A percentile compares a stretch with the other conserved stretches of the same genome.
Evolutionary conservation across 139 green algal species (phyloP).

Genomic region (Picochlorum sp.): DNA sequence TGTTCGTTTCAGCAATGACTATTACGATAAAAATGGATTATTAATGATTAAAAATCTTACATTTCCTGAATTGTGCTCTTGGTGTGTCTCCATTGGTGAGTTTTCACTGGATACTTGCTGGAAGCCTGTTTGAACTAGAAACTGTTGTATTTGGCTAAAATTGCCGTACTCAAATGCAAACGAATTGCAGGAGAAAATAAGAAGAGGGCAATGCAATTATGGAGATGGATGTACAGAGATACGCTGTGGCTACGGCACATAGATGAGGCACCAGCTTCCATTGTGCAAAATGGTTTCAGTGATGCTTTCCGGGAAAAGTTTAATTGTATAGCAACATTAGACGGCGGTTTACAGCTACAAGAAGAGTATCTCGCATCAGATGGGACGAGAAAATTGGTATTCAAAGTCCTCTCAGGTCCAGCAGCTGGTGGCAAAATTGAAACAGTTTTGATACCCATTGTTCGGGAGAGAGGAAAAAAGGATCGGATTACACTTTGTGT

Average conservation of each 20-base stretch:
- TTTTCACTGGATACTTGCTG: no score
- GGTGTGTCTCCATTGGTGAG: conserved; percentile 49
- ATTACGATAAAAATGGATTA: conserved; percentile 27
- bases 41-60: conserved; percentile 52
- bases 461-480: conserved; percentile 20
- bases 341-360: conserved; percentile 51
- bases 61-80: conserved; percentile 48
- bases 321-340: conserved; percentile 20
- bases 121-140: no score
- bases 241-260: conserved; percentile 30
- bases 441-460: conserved; percentile 70
- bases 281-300: conserved; percentile 38
- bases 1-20: no score
- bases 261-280: conserved; percentile 29
- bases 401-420: conserved; percentile 30
- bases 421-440: conserved; percentile 42
- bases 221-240: conserved; percentile 73
- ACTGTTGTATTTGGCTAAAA: no score
- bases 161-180: conserved; percentile 6
- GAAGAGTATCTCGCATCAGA: conserved; percentile 39
- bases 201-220: conserved; percentile 60
- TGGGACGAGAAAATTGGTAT: conserved; percentile 72
- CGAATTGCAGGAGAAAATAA: no score
- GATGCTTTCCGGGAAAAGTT: conserved; percentile 34
- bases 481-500: conserved; percentile 66